These are phyloP conservation scores for Solanum chiquidenum DNA, from an alignment of 257 asterid species.

Conservation along the genomic window DNA sequence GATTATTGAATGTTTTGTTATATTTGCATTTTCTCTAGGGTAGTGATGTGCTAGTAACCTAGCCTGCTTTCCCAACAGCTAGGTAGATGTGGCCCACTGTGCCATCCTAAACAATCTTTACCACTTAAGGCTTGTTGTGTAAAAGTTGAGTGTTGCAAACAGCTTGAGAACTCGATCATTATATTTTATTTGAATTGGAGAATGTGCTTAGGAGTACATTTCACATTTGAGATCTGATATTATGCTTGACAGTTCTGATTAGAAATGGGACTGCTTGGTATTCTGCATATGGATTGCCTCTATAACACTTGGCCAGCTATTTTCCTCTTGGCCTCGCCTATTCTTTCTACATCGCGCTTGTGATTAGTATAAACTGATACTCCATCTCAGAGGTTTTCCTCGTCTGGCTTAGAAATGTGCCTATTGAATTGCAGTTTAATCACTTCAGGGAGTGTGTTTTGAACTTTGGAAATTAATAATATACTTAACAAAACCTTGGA, in stretches of 20 bases:
- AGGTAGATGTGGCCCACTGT: background rate
- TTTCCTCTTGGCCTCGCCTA: background rate
- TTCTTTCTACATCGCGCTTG: background rate
- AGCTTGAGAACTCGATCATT: background rate
- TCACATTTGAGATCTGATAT: background rate
- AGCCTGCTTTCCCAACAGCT: background rate
- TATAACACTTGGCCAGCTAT: background rate
- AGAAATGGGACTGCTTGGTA: background rate
- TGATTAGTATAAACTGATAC: background rate
- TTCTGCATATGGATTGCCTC: background rate
- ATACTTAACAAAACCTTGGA: background rate
- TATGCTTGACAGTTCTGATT: background rate
- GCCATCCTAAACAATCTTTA: background rate
- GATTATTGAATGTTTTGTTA: background rate
- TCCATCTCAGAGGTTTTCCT: background rate
- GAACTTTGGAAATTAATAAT: background rate
- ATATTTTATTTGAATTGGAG: background rate
- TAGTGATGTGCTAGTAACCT: background rate
- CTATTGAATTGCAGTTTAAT: background rate
- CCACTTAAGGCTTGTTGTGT: background rate
- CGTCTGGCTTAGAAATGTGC: background rate
- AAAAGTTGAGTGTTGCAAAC: background rate
- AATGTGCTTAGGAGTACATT: background rate
- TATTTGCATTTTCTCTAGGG: background rate
- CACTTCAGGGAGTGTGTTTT: background rate